Evolutionary conservation across 148 eudicot species (phyloP).

Genomic region (Rhododendron ferrugineum): DNA sequence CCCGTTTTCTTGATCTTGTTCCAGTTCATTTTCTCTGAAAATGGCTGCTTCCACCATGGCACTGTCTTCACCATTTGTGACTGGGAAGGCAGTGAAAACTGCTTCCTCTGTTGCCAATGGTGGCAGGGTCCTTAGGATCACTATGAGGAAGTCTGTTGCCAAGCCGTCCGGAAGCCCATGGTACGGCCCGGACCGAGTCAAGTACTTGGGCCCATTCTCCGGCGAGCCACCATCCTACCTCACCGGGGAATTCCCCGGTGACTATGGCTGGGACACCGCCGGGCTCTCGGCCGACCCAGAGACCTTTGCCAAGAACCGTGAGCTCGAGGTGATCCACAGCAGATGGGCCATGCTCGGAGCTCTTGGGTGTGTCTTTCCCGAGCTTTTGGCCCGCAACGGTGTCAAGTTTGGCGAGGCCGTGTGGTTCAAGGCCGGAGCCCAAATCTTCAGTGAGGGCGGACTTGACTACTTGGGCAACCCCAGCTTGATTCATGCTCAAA

Average conservation of each 20-base stretch:
- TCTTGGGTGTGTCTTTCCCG: slow-evolving; percentile 38
- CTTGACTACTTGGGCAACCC: slow-evolving; percentile 39
- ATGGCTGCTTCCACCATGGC: slow-evolving; percentile 51
- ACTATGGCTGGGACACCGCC: slow-evolving; percentile 34
- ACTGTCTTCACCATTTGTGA: slow-evolving; percentile 25
- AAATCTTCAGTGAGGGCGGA: slow-evolving; percentile 35
- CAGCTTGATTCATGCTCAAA: slow-evolving; percentile 34
- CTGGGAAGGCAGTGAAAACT: slow-evolving; percentile 19
- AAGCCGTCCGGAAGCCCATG: slow-evolving; percentile 26
- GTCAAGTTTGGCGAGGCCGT: slow-evolving; percentile 43
- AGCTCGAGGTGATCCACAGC: slow-evolving; percentile 27
- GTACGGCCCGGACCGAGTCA: slow-evolving; percentile 28
- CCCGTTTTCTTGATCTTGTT: neutral
- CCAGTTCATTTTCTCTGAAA: neutral
- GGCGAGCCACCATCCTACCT: slow-evolving; percentile 31
- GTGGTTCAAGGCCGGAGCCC: slow-evolving; percentile 42
- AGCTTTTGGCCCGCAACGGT: slow-evolving; percentile 35
- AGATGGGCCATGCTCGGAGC: slow-evolving; percentile 37
- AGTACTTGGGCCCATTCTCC: slow-evolving; percentile 29
- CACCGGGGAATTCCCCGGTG: slow-evolving; percentile 31
- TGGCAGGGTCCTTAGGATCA: slow-evolving; percentile 3
- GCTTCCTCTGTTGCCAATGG: slow-evolving; percentile 12
- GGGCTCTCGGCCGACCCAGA: slow-evolving; percentile 31
- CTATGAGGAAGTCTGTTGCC: slow-evolving; percentile 26
- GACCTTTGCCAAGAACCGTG: slow-evolving; percentile 29